Evolutionary conservation across 768 basidiomycete genomes (phyloP), one percentile per base, ranked within the genome.

Genomic region (Scleroderma citrinum): DNA sequence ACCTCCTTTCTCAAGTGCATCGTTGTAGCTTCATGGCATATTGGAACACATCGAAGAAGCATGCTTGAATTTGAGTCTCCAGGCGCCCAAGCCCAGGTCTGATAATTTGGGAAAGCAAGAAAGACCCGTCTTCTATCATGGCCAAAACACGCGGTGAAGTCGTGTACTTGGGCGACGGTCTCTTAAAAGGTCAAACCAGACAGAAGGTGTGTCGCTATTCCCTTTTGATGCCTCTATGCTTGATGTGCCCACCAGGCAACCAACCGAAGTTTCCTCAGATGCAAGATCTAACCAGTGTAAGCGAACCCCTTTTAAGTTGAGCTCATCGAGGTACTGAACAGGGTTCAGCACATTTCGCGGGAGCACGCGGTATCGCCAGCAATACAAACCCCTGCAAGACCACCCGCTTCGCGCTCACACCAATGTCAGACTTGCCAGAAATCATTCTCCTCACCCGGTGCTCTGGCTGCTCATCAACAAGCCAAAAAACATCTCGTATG

Each of bases 121-220:
- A 56, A 59, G 59, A 51, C 49, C 55, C 56, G 55, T 56, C 56
- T 42, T 55, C 46, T 41, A 20, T 44, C 30, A 10, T 20, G n/a
- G 19, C 3, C 49, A 35, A 51, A 59, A 64, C 63, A 64, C 64
- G 63, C 54, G 63, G 63, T 48, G 53, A 49, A 56, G 63, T 64
- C 63, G 63, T 64, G 63, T 57, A 48, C 51, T 56, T 61, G 64
- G 63, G 64, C 64, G 49, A 46, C 49, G 53, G 61, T 57, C 55
- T 59, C 59, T 57, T 66, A 65, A 56, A 66, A 29, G 26, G 54
- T 49, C 48, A 54, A 54, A 52, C 37, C 26, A 30, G 50, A 37
- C 54, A 34, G 45, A 31, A 41, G 47, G 43, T 45, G 47, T 50
- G 51, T 54, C 39, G 48, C 52, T 48, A 48, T 53, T 52, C 44